phyloP scores from a whole-genome alignment of 768 basidiomycete species.

The Tylopilus rubrobrunneus region DNA sequence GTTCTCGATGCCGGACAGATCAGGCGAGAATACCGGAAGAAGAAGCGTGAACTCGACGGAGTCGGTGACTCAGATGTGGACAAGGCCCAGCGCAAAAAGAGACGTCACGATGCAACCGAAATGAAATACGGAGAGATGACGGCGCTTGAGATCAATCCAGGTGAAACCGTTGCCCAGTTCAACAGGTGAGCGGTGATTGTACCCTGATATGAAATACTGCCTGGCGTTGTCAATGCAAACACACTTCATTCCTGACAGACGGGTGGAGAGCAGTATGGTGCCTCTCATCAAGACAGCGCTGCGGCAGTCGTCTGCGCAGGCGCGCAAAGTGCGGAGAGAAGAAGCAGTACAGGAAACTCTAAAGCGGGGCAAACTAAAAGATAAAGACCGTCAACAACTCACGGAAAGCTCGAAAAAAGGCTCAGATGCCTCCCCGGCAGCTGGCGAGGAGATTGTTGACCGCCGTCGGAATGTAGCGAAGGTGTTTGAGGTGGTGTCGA shows the following conservation, averaged over 20 bases:
- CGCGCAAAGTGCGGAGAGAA: conserved; percentile 43
- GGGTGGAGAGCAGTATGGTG: conserved; percentile 71
- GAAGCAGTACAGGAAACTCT: conserved; percentile 12
- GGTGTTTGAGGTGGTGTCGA: conserved; percentile 49
- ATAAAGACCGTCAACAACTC: conserved; percentile 4
- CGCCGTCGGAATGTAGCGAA: conserved; percentile 20
- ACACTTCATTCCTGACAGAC: conserved; percentile 36
- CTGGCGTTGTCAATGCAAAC: conserved; percentile 7
- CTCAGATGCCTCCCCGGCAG: conserved; percentile 12
- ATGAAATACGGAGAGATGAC: conserved; percentile 11
- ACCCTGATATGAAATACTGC: conserved; percentile 6
- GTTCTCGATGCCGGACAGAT: conserved; percentile 61
- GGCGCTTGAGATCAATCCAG: conserved; percentile 51
- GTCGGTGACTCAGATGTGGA: conserved; percentile 25
- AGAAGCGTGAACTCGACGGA: conserved; percentile 38
- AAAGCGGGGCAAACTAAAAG: conserved; percentile 14
- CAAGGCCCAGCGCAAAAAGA: conserved; percentile 27
- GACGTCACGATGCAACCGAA: conserved; percentile 21
- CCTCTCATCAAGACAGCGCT: conserved; percentile 60
- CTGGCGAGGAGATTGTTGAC: conserved; percentile 20
- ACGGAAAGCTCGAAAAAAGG: conserved; percentile 11
- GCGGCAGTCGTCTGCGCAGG: conserved; percentile 49
- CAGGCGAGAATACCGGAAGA: conserved; percentile 50
- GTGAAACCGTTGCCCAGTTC: conserved; percentile 74
- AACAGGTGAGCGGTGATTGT: conserved; percentile 50